Evolutionary conservation across 2,329 filamentous ascomycete genomes (phyloP).

Genomic region (Paracoccidioides brasiliensis): DNA sequence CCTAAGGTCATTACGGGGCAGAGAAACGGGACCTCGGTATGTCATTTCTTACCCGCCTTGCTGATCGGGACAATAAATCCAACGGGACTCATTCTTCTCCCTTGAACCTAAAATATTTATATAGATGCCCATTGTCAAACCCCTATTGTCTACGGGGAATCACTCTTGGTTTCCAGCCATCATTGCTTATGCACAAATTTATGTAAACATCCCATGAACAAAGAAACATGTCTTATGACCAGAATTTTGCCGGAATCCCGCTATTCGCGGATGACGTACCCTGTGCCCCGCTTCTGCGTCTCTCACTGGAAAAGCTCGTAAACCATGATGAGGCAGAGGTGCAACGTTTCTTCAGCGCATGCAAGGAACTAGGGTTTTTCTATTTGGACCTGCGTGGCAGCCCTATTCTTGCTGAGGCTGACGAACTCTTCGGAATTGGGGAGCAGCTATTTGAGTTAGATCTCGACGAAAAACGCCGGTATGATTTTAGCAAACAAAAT

Average conservation of each 20-base stretch:
- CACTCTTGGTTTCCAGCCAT: neutral
- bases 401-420: conserved; percentile 31
- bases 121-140: neutral
- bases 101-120: neutral
- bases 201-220: neutral
- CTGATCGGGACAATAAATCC: neutral
- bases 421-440: conserved; percentile 35
- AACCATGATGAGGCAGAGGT: conserved; percentile 23
- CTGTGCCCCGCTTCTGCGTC: conserved; percentile 32
- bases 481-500: conserved; percentile 38
- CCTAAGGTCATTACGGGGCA: too few species aligned
- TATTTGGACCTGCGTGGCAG: conserved; percentile 38
- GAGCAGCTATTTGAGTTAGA: conserved; percentile 36
- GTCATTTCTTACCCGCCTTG: neutral
- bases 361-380: conserved; percentile 43
- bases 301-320: conserved; percentile 29
- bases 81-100: neutral
- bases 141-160: neutral
- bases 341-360: conserved; percentile 26
- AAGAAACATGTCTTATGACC: conserved; percentile 2
- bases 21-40: neutral
- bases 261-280: conserved; percentile 32
- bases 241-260: conserved; percentile 20
- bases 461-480: conserved; percentile 40
- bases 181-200: neutral